Evolutionary conservation across 805 yeast genomes (phyloP).

Genomic region (Cyberlindnera xylosilytica): DNA sequence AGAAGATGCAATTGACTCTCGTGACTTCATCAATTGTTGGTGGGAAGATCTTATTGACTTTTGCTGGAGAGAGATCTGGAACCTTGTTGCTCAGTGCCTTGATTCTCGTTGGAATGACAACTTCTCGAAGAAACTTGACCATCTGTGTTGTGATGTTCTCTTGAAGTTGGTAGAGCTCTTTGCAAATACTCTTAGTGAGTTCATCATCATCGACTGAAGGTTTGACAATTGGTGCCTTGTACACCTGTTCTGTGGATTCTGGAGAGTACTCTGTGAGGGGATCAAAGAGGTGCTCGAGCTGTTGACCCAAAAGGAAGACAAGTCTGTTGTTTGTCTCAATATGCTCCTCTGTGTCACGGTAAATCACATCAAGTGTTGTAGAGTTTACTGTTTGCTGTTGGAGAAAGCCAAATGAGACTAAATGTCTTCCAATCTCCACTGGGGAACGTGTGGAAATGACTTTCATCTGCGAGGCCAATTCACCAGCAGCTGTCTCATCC

Average conservation of each 20-base stretch:
- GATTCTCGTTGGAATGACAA: slow-evolving; percentile 74
- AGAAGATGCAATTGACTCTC: slow-evolving; percentile 79
- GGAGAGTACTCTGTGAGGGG: slow-evolving; percentile 91
- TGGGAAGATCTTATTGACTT: slow-evolving; percentile 79
- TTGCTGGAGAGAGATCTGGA: slow-evolving; percentile 53
- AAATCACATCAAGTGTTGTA: slow-evolving; percentile 69
- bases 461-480: slow-evolving; percentile 62
- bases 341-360: slow-evolving; percentile 48
- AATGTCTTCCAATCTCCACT: slow-evolving; percentile 48
- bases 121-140: slow-evolving; percentile 73
- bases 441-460: slow-evolving; percentile 54
- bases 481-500: slow-evolving; percentile 88
- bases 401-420: slow-evolving; percentile 57
- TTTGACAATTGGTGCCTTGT: slow-evolving; percentile 51
- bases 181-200: slow-evolving; percentile 51
- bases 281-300: slow-evolving; percentile 83
- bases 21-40: slow-evolving; percentile 95
- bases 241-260: slow-evolving; percentile 72
- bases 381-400: slow-evolving; percentile 49
- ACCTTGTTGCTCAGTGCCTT: slow-evolving; percentile 56
- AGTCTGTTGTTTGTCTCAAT: slow-evolving; percentile 70
- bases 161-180: slow-evolving; percentile 69
- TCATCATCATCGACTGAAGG: slow-evolving; percentile 22
- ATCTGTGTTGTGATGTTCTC: slow-evolving; percentile 64
- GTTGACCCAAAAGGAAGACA: slow-evolving; percentile 78